A percentile compares a stretch with the other conserved stretches of the same genome.
Evolutionary conservation across 2,329 filamentous ascomycete species (phyloP).

Genomic region (Fonsecaea nubica): DNA sequence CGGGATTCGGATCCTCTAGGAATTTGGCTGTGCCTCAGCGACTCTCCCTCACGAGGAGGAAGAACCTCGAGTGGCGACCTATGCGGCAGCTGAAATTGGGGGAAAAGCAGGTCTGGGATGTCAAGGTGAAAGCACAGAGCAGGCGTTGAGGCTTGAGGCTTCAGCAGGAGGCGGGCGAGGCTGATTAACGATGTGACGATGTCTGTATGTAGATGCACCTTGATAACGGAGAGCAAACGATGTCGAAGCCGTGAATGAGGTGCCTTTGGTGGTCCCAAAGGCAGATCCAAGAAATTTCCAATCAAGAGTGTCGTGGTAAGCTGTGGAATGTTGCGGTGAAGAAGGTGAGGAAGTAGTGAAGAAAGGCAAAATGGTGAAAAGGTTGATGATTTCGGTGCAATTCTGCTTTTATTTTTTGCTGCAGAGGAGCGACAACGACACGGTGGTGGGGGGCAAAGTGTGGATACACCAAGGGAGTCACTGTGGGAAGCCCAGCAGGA

Average conservation of each 20-base stretch:
- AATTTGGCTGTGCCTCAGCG: conserved; percentile 89
- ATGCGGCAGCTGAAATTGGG: conserved; percentile 96
- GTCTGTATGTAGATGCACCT: conserved; percentile 53
- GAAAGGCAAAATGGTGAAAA: conserved; percentile 22
- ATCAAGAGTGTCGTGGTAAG: conserved; percentile 9
- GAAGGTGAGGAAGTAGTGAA: conserved; percentile 11
- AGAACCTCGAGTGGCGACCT: conserved; percentile 97
- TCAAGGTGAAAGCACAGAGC: conserved; percentile 36
- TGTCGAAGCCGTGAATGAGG: conserved; percentile 38
- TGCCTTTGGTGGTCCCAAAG: conserved; percentile 40
- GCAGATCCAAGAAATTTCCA: conserved; percentile 22
- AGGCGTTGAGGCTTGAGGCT: conserved; percentile 36
- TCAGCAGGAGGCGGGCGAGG: conserved; percentile 53
- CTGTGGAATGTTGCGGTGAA: conserved; percentile 4
- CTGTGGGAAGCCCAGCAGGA: conserved; percentile 6
- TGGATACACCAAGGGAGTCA: conserved; percentile 9
- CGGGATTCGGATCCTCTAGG: conserved; percentile 89
- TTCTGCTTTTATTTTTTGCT: conserved; percentile 26
- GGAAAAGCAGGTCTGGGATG: conserved; percentile 55
- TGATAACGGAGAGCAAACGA: conserved; percentile 45
- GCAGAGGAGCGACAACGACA: conserved; percentile 23
- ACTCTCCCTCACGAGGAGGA: conserved; percentile 99
- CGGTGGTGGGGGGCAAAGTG: conserved; percentile 33
- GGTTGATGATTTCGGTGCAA: conserved; percentile 20
- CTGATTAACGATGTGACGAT: conserved; percentile 56